Evolutionary conservation across 257 asterid genomes (phyloP), one percentile per base, ranked within the genome.

Genomic region (Solanum paucissectum): DNA sequence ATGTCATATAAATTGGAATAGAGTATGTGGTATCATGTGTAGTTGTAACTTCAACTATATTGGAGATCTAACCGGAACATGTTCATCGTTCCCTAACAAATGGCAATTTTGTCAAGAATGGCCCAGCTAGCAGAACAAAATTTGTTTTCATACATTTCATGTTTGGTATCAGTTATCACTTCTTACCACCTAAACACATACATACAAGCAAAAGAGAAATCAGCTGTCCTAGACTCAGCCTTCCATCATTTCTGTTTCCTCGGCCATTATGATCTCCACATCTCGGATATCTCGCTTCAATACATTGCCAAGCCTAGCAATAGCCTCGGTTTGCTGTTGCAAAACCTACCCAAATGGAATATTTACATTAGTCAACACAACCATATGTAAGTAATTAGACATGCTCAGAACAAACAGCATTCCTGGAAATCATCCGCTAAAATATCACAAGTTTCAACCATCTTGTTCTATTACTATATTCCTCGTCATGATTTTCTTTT

Each of bases 251-350:
- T 94, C 95, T 7, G 95, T 90, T 85, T 94, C 98, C 89, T 94
- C 98, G 1, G 98, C 93, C 98, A 97, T 94, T 85, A 97, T 97
- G 88, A 97, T 97, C 93, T 95, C 98, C 96, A 93, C 87, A 86
- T 97, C 98, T 89, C 99, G 91, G 49, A 91, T 88, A 86, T 96
- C 99, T 84, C 98, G 93, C 89, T 97, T 97, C 92, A 96, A 90
- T 87, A 97, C 98, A 88, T 74, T 95, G 60, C 98, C 98, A 76
- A 97, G 98, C 91, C 98, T 92, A 38, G 93, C 95, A 85, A 96
- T 96, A 32, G 98, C 98, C 89, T 92, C 99, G 0, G 99, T 97
- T 90, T 96, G 99, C 91, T 93, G 94, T 87, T 94, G 99, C 93
- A 97, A 89, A 33, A 97, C 98, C 99, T 97, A 90, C 11, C 40